These are phyloP conservation scores for Amphibolis antarctica DNA, from an alignment of 106 monocot species.

Conservation along the genomic window DNA sequence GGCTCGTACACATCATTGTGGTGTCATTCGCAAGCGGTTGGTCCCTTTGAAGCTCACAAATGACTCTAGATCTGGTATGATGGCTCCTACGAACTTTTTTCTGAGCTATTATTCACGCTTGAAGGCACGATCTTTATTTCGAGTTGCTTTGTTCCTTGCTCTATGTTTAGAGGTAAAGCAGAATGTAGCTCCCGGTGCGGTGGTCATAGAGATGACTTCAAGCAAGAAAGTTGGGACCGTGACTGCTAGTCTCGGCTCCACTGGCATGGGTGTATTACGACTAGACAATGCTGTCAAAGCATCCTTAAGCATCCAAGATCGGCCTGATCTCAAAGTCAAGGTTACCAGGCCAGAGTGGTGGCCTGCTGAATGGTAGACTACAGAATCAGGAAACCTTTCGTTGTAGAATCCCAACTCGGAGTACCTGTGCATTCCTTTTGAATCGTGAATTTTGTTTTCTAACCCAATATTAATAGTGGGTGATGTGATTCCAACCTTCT, in stretches of 20 bases:
- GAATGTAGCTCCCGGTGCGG: conserved; percentile 50
- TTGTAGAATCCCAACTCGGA: too few species aligned
- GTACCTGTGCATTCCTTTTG: too few species aligned
- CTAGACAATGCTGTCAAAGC: conserved; percentile 55
- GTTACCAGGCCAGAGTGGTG: conserved; percentile 77
- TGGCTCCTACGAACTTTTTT: background rate
- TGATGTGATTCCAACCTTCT: too few species aligned
- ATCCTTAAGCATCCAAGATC: conserved; percentile 44
- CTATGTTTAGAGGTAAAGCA: conserved; percentile 38
- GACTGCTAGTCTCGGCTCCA: conserved; percentile 36
- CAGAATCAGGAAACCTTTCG: too few species aligned
- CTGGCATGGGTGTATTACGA: conserved; percentile 75
- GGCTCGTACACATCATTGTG: conserved; percentile 89
- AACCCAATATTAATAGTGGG: too few species aligned
- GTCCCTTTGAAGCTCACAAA: conserved; percentile 60
- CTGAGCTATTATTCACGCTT: too few species aligned
- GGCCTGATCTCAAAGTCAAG: conserved; percentile 34
- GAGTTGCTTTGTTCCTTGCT: background rate
- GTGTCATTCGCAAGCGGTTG: conserved; percentile 87
- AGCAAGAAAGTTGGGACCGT: conserved; percentile 68
- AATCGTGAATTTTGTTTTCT: too few species aligned
- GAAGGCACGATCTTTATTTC: too few species aligned
- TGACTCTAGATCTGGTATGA: conserved; percentile 39
- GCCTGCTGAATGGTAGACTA: conserved; percentile 95
- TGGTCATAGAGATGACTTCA: conserved; percentile 40